Evolutionary conservation across 1,139 yeast species (phyloP), one percentile per base, ranked within the genome.

Genomic region (Keqinozyma sinolaborantium): DNA sequence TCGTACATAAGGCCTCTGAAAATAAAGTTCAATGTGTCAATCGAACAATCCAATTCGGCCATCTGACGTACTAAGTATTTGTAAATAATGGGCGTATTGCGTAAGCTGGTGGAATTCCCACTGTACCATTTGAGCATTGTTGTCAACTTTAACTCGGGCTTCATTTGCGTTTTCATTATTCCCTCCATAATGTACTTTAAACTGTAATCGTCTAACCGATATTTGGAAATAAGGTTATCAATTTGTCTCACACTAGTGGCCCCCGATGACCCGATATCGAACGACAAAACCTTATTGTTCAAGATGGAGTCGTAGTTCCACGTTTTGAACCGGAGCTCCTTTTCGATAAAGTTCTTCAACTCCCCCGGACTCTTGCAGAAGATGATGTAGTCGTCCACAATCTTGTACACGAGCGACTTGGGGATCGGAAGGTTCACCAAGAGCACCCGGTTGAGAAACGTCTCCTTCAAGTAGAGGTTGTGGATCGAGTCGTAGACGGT

Each of bases 401-500:
- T 56, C 31, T 55, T 45, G 15, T 57, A 40, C 27, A 57, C 37
- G 36, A 68, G 42, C 26, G 55, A 51, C 33, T 50, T 46, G 48
- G 58, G 56, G 3, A 68, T 50, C 3, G 73, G 71, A 8, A 68
- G 40, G 25, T 58, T 55, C 15, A 60, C 45, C 25, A 49, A 41
- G 27, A 58, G 58, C 29, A 67, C 48, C 28, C 48, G 51, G 32
- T 61, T 58, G 20, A 68, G 49, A 30, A 60, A 63, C 26, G 50
- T 38, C 37, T 69, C 74, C 30, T 64, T 60, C 16, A 68, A 42
- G 31, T 62, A 63, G 2, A 64, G 52, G 36, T 66, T 67, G 33
- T 47, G 48, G 25, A 67, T 58, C 39, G 65, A 54, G 34, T 62
- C 67, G 40, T 68, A 69, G 10, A 69, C 48, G 27, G 71, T 42